phyloP scores from a whole-genome alignment of 1,284 basidiomycete species.

The Stereum hirsutum region DNA sequence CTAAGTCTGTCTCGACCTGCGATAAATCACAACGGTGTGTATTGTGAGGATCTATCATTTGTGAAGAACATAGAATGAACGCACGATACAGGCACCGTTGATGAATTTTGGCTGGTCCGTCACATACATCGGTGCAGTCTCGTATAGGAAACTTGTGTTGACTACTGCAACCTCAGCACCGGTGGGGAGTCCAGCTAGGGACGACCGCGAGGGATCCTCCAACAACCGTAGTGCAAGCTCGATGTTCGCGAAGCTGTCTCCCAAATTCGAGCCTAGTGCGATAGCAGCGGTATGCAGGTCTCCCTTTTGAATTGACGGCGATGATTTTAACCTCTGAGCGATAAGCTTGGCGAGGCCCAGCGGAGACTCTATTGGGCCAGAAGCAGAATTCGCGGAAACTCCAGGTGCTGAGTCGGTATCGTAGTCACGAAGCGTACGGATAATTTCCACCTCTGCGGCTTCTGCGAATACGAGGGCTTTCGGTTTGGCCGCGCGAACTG shows the following conservation, averaged over 20 bases:
- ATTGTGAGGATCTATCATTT: not conserved
- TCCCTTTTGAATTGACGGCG: not conserved
- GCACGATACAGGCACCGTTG: conserved; percentile 85
- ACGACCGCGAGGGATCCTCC: conserved; percentile 31
- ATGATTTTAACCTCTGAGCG: not conserved
- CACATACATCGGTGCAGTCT: conserved; percentile 95
- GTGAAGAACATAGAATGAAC: conserved; percentile 16
- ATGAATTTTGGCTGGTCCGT: conserved; percentile 84
- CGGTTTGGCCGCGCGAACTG: conserved; percentile 67
- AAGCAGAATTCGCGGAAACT: not conserved
- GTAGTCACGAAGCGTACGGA: conserved; percentile 31
- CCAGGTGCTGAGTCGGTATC: not conserved
- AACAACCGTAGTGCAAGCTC: conserved; percentile 61
- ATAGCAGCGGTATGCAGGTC: conserved; percentile 42
- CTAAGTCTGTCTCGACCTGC: conserved; percentile 69
- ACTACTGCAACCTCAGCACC: conserved; percentile 36
- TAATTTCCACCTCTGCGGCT: conserved; percentile 53
- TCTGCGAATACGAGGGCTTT: conserved; percentile 67
- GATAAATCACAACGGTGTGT: not conserved
- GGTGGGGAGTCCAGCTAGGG: conserved; percentile 12
- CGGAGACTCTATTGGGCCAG: not conserved
- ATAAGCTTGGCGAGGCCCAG: conserved; percentile 1
- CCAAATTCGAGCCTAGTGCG: conserved; percentile 87
- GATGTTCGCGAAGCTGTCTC: conserved; percentile 82
- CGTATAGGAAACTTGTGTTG: conserved; percentile 89